phyloP scores from a whole-genome alignment of 1,139 yeast species.

The Nakaseomyces uthaithaninus region DNA sequence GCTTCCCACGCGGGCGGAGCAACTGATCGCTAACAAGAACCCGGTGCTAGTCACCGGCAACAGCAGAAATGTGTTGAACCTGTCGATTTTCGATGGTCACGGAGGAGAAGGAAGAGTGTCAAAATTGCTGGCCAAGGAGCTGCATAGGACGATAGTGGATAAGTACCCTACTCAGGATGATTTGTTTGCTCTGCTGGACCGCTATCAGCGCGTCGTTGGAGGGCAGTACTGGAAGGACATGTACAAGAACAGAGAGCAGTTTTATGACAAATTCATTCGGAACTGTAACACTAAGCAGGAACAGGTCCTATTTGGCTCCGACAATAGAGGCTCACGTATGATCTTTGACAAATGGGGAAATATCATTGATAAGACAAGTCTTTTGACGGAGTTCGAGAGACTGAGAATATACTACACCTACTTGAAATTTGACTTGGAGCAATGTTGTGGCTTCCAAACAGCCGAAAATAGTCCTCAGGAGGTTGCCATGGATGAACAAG shows the following conservation, averaged over 20 bases:
- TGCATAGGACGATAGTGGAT: slow-evolving; percentile 51
- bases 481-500: slow-evolving; percentile 28
- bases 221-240: slow-evolving; percentile 91
- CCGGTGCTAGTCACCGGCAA: slow-evolving; percentile 8
- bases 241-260: slow-evolving; percentile 43
- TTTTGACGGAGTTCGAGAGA: slow-evolving; percentile 28
- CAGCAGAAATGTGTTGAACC: slow-evolving; percentile 44
- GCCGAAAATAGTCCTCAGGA: background rate
- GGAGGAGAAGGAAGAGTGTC: slow-evolving; percentile 73
- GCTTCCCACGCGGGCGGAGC: slow-evolving; percentile 34
- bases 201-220: slow-evolving; percentile 42
- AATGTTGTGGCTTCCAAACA: slow-evolving; percentile 27
- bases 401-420: slow-evolving; percentile 56
- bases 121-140: slow-evolving; percentile 44
- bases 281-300: slow-evolving; percentile 36
- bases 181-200: slow-evolving; percentile 39
- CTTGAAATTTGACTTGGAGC: slow-evolving; percentile 50
- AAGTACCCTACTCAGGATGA: slow-evolving; percentile 30
- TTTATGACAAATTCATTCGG: slow-evolving; percentile 38
- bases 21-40: slow-evolving; percentile 14
- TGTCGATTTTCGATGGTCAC: slow-evolving; percentile 85
- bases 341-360: slow-evolving; percentile 33
- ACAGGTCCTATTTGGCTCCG: slow-evolving; percentile 20
- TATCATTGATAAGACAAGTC: slow-evolving; percentile 30
- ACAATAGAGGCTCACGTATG: slow-evolving; percentile 30